Evolutionary conservation across 108 stramenopile species (phyloP).

Genomic region (Cylindrotheca fusiformis): DNA sequence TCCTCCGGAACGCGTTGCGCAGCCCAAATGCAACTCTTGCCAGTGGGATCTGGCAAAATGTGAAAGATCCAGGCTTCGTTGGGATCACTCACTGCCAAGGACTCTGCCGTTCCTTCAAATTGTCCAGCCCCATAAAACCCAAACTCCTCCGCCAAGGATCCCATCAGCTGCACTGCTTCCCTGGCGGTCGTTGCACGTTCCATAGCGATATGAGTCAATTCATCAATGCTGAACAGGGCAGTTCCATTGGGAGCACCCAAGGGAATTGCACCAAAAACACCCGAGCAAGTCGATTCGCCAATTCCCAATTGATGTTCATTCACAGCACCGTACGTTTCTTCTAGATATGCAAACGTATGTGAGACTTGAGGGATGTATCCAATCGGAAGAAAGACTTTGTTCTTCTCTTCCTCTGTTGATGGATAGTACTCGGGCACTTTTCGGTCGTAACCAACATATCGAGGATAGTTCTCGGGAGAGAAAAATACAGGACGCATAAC

Average conservation of each 20-base stretch:
- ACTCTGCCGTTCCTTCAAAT: conserved; percentile 71
- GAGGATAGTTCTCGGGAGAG: conserved; percentile 71
- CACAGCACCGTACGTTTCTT: conserved; percentile 80
- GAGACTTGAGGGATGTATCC: conserved; percentile 67
- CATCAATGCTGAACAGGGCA: conserved; percentile 74
- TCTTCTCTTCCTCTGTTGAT: conserved; percentile 19
- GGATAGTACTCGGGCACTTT: conserved; percentile 41
- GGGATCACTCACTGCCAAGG: conserved; percentile 60
- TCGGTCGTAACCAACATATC: conserved; percentile 67
- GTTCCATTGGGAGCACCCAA: conserved; percentile 48
- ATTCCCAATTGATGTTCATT: conserved; percentile 79
- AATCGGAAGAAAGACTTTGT: conserved; percentile 33
- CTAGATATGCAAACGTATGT: conserved; percentile 74
- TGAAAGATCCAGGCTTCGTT: conserved; percentile 85
- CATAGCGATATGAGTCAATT: conserved; percentile 71
- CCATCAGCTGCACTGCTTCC: conserved; percentile 80
- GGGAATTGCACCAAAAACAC: conserved; percentile 43
- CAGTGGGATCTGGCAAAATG: conserved; percentile 78
- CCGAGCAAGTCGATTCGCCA: conserved; percentile 79
- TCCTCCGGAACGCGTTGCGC: conserved; percentile 75
- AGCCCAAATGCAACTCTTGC: conserved; percentile 74
- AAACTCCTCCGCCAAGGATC: conserved; percentile 66
- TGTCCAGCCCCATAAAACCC: conserved; percentile 82
- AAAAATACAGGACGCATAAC: conserved; percentile 54
- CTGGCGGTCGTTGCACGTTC: conserved; percentile 66